phyloP scores from a whole-genome alignment of 2,329 filamentous ascomycete species.

The Beauveria scarabaeidicola region DNA sequence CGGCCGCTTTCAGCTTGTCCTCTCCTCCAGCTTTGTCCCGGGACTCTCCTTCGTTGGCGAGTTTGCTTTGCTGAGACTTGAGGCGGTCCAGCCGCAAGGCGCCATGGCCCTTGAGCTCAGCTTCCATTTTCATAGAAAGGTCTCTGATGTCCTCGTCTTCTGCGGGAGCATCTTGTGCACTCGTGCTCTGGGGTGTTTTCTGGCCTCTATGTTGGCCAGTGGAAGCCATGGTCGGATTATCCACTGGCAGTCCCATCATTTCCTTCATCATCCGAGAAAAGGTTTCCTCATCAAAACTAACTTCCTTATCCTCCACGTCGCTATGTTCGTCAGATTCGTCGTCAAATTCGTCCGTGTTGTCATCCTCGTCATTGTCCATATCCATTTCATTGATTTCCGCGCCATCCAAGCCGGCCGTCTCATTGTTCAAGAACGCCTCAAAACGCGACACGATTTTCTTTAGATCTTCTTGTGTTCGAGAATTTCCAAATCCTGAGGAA shows the following conservation, averaged over 20 bases:
- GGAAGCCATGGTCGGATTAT: background rate
- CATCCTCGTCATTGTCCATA: conserved; percentile 47
- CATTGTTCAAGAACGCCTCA: conserved; percentile 82
- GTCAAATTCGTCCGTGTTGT: conserved; percentile 34
- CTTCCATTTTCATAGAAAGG: conserved; percentile 61
- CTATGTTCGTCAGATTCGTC: conserved; percentile 47
- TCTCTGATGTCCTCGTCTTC: conserved; percentile 56
- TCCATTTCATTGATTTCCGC: conserved; percentile 67
- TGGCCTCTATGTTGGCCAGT: background rate
- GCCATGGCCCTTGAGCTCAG: conserved; percentile 60
- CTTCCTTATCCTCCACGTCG: conserved; percentile 63
- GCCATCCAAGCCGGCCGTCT: conserved; percentile 71
- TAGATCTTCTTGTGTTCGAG: conserved; percentile 63
- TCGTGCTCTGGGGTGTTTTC: background rate
- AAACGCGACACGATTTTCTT: conserved; percentile 92
- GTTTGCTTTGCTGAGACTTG: conserved; percentile 21
- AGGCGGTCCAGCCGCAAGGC: conserved; percentile 48
- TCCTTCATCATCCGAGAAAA: conserved; percentile 85
- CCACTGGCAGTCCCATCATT: conserved; percentile 64
- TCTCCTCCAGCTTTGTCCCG: conserved; percentile 14
- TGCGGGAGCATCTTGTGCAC: background rate
- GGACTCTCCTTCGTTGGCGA: conserved; percentile 12
- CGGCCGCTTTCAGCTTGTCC: conserved; percentile 8
- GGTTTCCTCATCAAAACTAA: conserved; percentile 75
- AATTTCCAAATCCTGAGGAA: conserved; percentile 52